These are phyloP conservation scores for Fusarium sp. DNA, from an alignment of 2,329 filamentous ascomycete genomes.

Conservation along the genomic window DNA sequence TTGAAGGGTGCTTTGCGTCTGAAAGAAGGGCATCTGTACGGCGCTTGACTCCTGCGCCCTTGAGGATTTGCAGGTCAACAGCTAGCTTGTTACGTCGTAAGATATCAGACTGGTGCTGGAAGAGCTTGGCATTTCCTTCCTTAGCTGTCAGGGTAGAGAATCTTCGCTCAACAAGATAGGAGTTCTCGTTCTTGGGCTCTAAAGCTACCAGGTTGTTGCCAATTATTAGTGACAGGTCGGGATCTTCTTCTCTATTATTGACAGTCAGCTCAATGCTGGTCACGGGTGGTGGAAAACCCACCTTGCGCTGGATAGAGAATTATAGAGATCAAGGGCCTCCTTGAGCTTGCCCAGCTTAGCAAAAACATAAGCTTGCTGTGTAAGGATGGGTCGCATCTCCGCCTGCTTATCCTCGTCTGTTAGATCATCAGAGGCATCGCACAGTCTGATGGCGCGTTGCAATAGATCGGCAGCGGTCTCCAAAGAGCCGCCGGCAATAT, in stretches of 20 bases:
- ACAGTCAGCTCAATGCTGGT: constrained; percentile 30
- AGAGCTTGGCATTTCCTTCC: constrained; percentile 73
- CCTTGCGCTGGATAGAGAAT: constrained; percentile 71
- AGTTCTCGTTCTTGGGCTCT: constrained; percentile 65
- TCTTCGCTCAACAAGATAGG: constrained; percentile 75
- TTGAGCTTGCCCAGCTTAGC: constrained; percentile 73
- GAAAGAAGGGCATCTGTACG: constrained; percentile 61
- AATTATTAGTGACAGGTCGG: constrained; percentile 74
- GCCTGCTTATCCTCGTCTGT: constrained; percentile 79
- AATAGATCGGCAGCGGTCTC: constrained; percentile 74
- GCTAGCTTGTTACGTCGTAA: constrained; percentile 72
- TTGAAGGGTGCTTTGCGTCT: constrained; percentile 48
- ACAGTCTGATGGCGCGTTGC: constrained; percentile 77
- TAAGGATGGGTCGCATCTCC: constrained; percentile 80
- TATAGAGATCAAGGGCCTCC: constrained; percentile 74
- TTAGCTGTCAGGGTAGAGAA: constrained; percentile 67
- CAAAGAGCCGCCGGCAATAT: constrained; percentile 77
- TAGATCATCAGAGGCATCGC: constrained; percentile 79
- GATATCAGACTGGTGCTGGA: constrained; percentile 74
- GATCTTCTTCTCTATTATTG: constrained; percentile 70
- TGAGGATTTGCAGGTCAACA: constrained; percentile 75
- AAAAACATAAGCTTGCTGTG: constrained; percentile 82
- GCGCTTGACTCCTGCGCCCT: constrained; percentile 71
- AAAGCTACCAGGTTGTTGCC: constrained; percentile 71
- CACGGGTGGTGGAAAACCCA: constrained; percentile 56